Conservation (phyloP, 1,284 basidiomycete species). For the Rhodofomes roseus region DNA sequence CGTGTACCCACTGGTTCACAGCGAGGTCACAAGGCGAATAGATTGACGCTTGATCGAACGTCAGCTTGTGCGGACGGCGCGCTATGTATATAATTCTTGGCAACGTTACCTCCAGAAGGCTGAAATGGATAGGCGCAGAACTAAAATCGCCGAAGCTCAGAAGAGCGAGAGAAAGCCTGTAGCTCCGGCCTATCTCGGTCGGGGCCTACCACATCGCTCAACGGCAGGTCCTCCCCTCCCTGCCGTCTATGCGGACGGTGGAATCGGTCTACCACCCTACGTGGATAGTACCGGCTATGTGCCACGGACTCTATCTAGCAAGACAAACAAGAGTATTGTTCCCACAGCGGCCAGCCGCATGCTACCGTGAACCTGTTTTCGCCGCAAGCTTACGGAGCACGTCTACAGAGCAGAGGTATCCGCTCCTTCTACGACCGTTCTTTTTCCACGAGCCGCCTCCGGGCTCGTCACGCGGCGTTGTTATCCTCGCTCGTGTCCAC, state of each 20-base stretch:
- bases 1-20: neutral
- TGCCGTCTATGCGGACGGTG: too few species aligned
- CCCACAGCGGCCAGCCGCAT: too few species aligned
- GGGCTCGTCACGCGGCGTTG: neutral
- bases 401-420: neutral
- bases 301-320: too few species aligned
- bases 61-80: neutral
- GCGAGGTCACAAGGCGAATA: neutral
- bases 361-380: too few species aligned
- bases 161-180: neutral
- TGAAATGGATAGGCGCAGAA: neutral
- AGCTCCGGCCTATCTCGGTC: conserved; percentile 1
- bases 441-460: neutral
- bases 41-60: neutral
- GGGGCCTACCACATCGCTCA: neutral
- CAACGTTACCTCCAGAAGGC: neutral
- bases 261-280: too few species aligned
- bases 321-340: too few species aligned
- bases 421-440: neutral
- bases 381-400: neutral
- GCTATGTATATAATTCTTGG: neutral
- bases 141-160: neutral
- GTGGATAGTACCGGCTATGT: too few species aligned
- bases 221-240: neutral
- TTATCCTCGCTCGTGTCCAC: too few species aligned